Base-by-base conservation (phyloP, 495 filamentous ascomycete species). In the Penicillium verhagenii region DNA sequence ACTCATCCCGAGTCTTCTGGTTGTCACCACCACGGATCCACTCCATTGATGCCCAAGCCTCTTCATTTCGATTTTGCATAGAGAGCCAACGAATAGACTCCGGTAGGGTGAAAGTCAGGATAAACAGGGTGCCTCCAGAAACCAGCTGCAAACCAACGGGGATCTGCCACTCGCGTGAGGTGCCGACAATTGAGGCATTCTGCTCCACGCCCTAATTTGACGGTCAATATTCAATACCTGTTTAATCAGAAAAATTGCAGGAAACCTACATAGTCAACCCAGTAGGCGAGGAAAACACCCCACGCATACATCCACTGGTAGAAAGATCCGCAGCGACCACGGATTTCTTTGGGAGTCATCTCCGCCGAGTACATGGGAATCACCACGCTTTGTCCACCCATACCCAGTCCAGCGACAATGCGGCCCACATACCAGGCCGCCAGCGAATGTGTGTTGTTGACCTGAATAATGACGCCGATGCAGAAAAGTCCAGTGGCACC, bases 301-400 rank as follows among this genome's bases (percentile, higher is more conserved):
- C 77, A 70, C 2, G 78, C 76, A 54, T 75, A 81, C 48, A 77
- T 73, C 59, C 79, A 77, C 38, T 81, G 79, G 57, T 78, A 81
- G 54, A 78, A 77, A 42, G 70, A 69, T 47, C 77, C 80, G 21
- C 81, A 72, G 18, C 80, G 71, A 16, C 77, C 81, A 46, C 81
- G 72, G 46, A 82, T 76, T 11, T 79, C 71, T 51, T 77, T 79
- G 1, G 81, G 80, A 35, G 79, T 79, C 71, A 78, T 83, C 64
- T 85, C 82, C 24, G 77, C 71, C 10, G 74, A 72, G 58, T 79
- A 82, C 60, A 82, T 84, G 5, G 83, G 82, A 0, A 82, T 79
- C 23, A 82, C 75, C 2, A 79, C 79, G 8, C 79, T 78, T 8
- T 81, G 78, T 7, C 73, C 78, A 2, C 82, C 82, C 56, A 85